Base-by-base conservation (phyloP, 192 early-diverging fungal genomes). In the Coemansia javaensis region DNA sequence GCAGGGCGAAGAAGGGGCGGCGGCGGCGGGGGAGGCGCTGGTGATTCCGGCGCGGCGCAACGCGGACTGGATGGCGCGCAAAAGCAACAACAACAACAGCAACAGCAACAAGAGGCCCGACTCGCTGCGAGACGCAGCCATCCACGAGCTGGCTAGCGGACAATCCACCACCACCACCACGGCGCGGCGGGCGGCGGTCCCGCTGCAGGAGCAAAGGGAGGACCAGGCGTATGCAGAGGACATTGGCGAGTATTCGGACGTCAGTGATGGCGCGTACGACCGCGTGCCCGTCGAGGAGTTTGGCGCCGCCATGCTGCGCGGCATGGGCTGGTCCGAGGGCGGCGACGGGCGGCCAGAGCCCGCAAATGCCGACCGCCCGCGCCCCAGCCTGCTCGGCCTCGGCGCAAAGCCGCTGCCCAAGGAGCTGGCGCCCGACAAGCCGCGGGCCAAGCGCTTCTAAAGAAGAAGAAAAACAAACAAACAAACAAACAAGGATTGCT, bases 281-380 rank as follows among this genome's bases (percentile, higher is more conserved):
- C 75, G 83, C 0, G 82, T 93, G 1, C 89, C 93, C 4, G 82
- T 96, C 1, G 89, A 94, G 40, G 82, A 85, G 39, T 96, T 96
- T 82, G 93, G 93, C 0, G 77, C 75, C 2, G 91, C 91, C 0
- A 66, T 94, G 49, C 61, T 96, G 40, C 75, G 89, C 12, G 93
- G 93, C 0, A 91, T 94, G 88, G 93, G 93, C 1, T 94, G 90
- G 90, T 82, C 79, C 33, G 51, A 64, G 47, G 40, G 32, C 9
- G 50, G 10, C 43, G 2, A 42, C 38, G 33, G 45, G 44, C 47
- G 76, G 36, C 22, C 65, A 34, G 54, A 34, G 16, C 42, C 39
- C 7, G 57, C 44, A 11, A 28, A 25, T 0, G 21, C 3, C 44
- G 17, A 27, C 8, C 32, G 59, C 42, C 63, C 85, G 10, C 74